Base-by-base conservation (phyloP, 176 grass and related monocot species). In the sorghum (Sorghum bicolor) region DNA sequence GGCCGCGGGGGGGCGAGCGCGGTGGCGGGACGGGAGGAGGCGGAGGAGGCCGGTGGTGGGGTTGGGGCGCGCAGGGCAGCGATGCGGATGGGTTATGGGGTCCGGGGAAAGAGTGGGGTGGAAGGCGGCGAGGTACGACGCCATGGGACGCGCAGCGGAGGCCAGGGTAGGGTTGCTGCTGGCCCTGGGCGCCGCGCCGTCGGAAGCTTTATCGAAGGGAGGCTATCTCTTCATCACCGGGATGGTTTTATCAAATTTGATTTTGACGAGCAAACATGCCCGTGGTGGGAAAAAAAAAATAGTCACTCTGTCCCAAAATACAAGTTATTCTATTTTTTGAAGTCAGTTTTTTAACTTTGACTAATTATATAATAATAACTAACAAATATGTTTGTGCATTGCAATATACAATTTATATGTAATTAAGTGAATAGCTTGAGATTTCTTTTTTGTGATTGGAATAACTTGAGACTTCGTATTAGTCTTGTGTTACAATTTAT, bases 11-110 rank as follows among this genome's bases (percentile, higher is more conserved):
- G 68, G 83, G 40, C 66, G 75, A 6, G 47, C 40, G 60, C 57
- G 67, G 24, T 36, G 76, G 70, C 67, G 71, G 25, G 40, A 41
- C 20, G 72, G 85, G 26, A 76, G 52, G 70, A 91, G 81, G 34
- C 77, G 63, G 76, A 87, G 82, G 78, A 90, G 87, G 22, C 79
- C 52, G n/a, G 88, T 82, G 74, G 40, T 73, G 4, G 77, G 89
- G 63, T 93, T 89, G 77, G 91, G 84, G 74, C 76, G 58, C 26
- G 40, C 80, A n/a, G 78, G 88, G 41, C 77, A 65, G 58, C 73
- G 50, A 40, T 57, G 61, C 13, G 28, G 5, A 75, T 7, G 34
- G 74, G 47, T 11, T 24, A 70, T 41, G 38, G 67, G 36, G 41
- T 69, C 50, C 74, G 57, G 70, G 62, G 82, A 12, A 26, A 81